Base-by-base conservation (phyloP, 208 protist species). In the Leptomonas seymouri region DNA sequence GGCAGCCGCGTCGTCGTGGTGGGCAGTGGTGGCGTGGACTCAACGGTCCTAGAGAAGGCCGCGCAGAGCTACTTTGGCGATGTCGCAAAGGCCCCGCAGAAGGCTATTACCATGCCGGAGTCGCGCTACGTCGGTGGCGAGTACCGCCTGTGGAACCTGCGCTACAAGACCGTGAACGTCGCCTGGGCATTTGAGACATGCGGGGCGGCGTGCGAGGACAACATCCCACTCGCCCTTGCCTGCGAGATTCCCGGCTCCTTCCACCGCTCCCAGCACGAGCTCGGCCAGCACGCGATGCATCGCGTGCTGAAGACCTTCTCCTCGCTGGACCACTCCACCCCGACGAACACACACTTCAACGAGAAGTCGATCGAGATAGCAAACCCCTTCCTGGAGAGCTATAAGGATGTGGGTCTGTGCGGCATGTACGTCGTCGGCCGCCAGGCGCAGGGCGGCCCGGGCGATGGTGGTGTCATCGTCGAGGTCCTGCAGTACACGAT, bases 1-100 rank as follows among this genome's bases (percentile, higher is more conserved):
- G 96, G 94, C 23, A 85, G 80, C 48, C 88, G 97, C 59, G 94
- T 99, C 51, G 95, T 99, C 12, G 76, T 99, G 14, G 97, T 97
- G 42, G 98, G 89, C 63, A 88, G 93, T 63, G 98, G 98, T 61
- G 95, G 85, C 42, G 95, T 99, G 2, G 87, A 99, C 60, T 97
- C 99, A 81, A 93, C 98, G 23, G 72, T 86, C 55, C 73, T 99
- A 20, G 94, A 98, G 71, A 76, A 94, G 58, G 81, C 98, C 11
- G 95, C 96, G 3, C 73, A 94, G 65, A 91, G 91, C 58, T 84
- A 95, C 71, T 98, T 99, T 71, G 84, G 88, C 30, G 84, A 97
- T 64, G 67, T 98, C 34, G 53, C 70, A 15, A 80, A 74, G 56
- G 65, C 69, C 20, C 57, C 64, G 42, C 42, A 70, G 53, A 71